phyloP scores from a whole-genome alignment of 2,329 filamentous ascomycete species.

The Cladophialophora immunda region DNA sequence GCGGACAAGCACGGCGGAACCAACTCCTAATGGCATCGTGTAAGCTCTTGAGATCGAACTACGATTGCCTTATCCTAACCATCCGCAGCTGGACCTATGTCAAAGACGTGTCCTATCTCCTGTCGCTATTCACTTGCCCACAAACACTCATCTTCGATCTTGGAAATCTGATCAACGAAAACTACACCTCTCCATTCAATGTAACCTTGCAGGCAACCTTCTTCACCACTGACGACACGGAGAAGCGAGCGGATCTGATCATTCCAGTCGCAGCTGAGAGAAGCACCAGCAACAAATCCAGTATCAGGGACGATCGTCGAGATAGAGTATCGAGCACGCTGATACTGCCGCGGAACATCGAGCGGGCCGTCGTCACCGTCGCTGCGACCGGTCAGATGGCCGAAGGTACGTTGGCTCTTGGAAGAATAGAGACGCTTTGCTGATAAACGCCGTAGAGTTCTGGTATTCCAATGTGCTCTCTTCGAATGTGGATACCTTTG shows the following conservation, averaged over 20 bases:
- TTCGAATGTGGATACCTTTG: constrained; percentile 9
- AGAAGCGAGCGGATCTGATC: constrained; percentile 1
- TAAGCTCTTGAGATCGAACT: not conserved
- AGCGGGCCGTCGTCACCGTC: constrained; percentile 12
- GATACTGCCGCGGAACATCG: constrained; percentile 15
- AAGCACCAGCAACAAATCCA: not conserved
- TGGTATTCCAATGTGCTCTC: constrained; percentile 20
- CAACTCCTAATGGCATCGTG: constrained; percentile 9
- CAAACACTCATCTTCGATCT: constrained; percentile 14
- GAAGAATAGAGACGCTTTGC: not conserved
- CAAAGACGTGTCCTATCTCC: constrained; percentile 16
- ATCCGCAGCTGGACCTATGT: constrained; percentile 7
- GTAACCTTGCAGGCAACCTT: constrained; percentile 12
- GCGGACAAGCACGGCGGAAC: constrained; percentile 18
- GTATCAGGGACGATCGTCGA: not conserved
- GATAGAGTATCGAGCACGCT: not conserved
- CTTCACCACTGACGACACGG: not conserved
- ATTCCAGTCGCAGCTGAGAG: not conserved
- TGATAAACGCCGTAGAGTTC: constrained; percentile 7
- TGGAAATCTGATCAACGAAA: constrained; percentile 17
- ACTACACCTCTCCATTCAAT: constrained; percentile 14
- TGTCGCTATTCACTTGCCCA: not conserved
- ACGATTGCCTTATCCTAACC: not conserved
- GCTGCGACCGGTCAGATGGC: constrained; percentile 12
- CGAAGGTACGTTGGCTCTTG: not conserved